Evolutionary conservation across 768 basidiomycete genomes (phyloP), one percentile per base, ranked within the genome.

Genomic region (Kwoniella bestiolae): DNA sequence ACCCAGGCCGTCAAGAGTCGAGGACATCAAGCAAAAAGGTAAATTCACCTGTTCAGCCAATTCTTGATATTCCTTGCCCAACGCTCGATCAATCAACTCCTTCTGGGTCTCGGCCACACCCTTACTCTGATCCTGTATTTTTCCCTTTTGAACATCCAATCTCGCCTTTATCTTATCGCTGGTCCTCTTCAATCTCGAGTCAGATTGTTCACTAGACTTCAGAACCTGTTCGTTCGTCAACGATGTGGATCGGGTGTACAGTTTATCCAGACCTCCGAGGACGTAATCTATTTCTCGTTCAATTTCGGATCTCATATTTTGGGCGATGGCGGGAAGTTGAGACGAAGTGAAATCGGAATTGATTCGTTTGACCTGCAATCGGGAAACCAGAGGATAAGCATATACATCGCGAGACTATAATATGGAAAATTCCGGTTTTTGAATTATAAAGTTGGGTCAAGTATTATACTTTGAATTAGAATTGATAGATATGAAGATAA

Each of bases 191-290:
- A 77, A 53, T 35, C 70, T 60, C 3, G 58, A 41, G 50, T 79
- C 78, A 25, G 68, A 70, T 67, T 70, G 70, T 7, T 47, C 63
- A 25, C 65, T 61, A 16, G 74, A 69, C 23, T 69, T 56, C 41
- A 52, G 57, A 44, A 69, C 67, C 45, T 73, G 72, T 3, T 76
- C 72, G 16, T 50, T 12, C 3, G 68, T 74, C 18, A 78, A 63
- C 3, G 63, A 65, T 5, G 65, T 51, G 2, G 73, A 70, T 7
- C 56, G 45, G 5, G 69, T 62, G 49, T 75, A 77, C 29, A 76
- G 67, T 69, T 78, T 80, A 60, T 77, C 74, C 50, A 80, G 58
- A 14, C 72, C 72, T 14, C 55, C 64, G 14, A 73, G 26, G 56
- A 75, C 50, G 64, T 76, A 74, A 23, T 73, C 70, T 51, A 72